These are phyloP conservation scores for Quercus ilex DNA, from an alignment of 306 rosid species.

Conservation along the genomic window DNA sequence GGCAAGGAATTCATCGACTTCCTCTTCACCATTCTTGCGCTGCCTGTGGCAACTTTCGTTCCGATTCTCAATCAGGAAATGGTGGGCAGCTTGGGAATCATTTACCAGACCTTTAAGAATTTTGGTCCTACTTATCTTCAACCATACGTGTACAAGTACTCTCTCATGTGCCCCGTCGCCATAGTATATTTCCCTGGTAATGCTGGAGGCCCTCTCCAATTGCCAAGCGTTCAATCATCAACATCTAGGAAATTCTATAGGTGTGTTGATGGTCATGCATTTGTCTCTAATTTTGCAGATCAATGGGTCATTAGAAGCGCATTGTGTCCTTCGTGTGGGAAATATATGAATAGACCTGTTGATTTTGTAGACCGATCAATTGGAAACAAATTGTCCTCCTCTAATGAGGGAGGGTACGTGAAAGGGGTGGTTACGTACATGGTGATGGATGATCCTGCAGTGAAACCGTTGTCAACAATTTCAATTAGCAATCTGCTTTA, in stretches of 20 bases:
- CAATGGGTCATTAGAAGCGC: no score
- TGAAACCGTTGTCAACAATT: conserved; percentile 22
- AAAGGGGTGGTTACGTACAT: conserved; percentile 24
- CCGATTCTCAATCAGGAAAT: no score
- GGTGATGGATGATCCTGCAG: conserved; percentile 34
- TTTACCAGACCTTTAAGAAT: no score
- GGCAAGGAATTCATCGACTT: conserved; percentile 13
- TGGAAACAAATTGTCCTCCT: background rate
- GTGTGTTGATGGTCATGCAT: background rate
- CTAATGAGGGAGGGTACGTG: conserved; percentile 16
- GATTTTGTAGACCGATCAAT: background rate
- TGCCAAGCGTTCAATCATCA: background rate
- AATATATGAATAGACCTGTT: no score
- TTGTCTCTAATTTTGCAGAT: no score
- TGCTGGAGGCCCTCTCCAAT: background rate
- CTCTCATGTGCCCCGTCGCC: no score
- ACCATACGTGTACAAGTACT: no score
- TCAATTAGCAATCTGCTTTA: background rate
- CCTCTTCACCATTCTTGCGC: conserved; percentile 12
- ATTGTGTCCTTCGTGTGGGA: fast-evolving
- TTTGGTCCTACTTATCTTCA: no score
- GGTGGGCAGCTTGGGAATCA: no score
- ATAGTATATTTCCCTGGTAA: background rate
- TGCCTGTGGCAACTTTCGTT: background rate
- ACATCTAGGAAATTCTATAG: background rate